Evolutionary conservation across 1,139 yeast species (phyloP).

Genomic region (Kurtzmaniella quercitrusa): DNA sequence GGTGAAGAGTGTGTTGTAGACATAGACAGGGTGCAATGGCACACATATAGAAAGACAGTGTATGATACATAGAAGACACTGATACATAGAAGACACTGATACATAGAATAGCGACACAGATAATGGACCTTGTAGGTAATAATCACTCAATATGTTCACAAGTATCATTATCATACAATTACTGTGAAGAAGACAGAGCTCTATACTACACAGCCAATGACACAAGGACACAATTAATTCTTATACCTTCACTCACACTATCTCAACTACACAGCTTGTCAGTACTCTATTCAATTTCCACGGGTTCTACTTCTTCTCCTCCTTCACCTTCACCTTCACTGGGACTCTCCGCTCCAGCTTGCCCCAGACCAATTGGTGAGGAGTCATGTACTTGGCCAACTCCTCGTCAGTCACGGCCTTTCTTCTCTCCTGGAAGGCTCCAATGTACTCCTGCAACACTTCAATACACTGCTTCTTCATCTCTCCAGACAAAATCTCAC

Average conservation of each 20-base stretch:
- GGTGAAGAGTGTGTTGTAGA: conserved; percentile 20
- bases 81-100: too few relatives aligned
- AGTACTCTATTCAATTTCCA: neutral
- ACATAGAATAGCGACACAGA: too few relatives aligned
- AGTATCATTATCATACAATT: too few relatives aligned
- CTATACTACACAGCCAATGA: too few relatives aligned
- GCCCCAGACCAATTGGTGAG: conserved; percentile 79
- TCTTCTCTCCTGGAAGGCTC: conserved; percentile 77
- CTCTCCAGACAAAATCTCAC: conserved; percentile 88
- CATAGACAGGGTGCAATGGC: neutral
- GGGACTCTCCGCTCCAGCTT: conserved; percentile 67
- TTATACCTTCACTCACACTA: too few relatives aligned
- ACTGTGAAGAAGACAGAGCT: too few relatives aligned
- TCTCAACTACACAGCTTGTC: too few relatives aligned
- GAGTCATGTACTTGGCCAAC: conserved; percentile 74
- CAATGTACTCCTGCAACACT: conserved; percentile 73
- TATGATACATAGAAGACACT: too few relatives aligned
- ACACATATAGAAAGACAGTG: too few relatives aligned
- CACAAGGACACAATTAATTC: too few relatives aligned
- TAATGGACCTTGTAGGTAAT: too few relatives aligned
- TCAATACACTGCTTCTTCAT: conserved; percentile 86
- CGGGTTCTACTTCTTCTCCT: conserved; percentile 1
- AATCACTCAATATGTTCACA: too few relatives aligned
- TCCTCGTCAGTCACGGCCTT: conserved; percentile 59
- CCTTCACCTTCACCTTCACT: conserved; percentile 48